Base-by-base conservation (phyloP, 2,329 filamentous ascomycete genomes). In the Nemania sp. region DNA sequence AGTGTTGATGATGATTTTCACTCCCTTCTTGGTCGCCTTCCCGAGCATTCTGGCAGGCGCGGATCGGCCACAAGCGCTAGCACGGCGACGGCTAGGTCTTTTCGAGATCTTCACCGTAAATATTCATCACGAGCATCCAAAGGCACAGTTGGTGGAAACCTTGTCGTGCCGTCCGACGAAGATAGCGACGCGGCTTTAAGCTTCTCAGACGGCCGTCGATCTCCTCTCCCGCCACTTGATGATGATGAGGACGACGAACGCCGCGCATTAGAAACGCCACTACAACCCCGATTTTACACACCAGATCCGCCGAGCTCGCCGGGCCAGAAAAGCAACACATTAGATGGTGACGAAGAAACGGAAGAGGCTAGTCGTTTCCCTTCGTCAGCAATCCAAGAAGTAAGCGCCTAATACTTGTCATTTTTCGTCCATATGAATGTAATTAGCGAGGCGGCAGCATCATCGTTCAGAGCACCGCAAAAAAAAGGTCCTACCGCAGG, bases 51-150 rank as follows among this genome's bases (percentile, higher is more conserved):
- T 11, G 84, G 83, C 43, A 86, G 89, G 20, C 85, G 89, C 35
- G 87, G 83, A 49, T 93, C 90, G 1, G 82, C 85, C 18, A 87
- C 89, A 22, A 92, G 89, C 71, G 85, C 85, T 15, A 92, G 89
- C 78, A 91, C 90, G 11, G 87, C 89, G 20, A 92, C 90, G 2
- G 88, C 88, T 0, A 83, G 85, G 73, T 92, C 89, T 73, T 90
- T 90, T 75, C 84, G 87, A 45, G 87, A 90, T 45, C 80, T 90
- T 35, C 87, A 90, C 73, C 81, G 86, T 51, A 89, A 87, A 72
- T 89, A 87, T 75, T 86, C 87, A 18, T 84, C 84, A 7, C 84
- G 87, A 62, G 80, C 82, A 29, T 80, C 82, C 51, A 82, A 83
- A 70, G 80, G 80, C 52, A 77, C 76, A 3, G 79, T 79, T 0